These are phyloP conservation scores for Tuber borchii DNA, from an alignment of 495 filamentous ascomycete species.

Conservation along the genomic window DNA sequence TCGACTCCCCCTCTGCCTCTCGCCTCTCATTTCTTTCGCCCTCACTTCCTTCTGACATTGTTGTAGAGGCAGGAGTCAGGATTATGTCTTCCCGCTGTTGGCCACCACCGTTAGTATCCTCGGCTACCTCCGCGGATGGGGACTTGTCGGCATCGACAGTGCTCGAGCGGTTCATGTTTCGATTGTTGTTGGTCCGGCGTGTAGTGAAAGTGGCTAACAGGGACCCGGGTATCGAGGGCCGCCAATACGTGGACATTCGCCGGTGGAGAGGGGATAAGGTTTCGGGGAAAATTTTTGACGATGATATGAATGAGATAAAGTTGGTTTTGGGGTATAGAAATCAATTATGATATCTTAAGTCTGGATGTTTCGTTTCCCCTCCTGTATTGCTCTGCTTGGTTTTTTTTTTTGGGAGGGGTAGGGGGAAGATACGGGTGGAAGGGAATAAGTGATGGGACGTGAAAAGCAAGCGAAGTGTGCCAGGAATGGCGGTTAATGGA, in stretches of 20 bases:
- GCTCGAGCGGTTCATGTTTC: slow-evolving; percentile 3
- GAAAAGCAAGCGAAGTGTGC: background rate
- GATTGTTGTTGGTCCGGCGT: background rate
- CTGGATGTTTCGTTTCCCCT: background rate
- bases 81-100: slow-evolving; percentile 23
- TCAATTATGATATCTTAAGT: background rate
- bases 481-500: background rate
- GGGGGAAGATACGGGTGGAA: background rate
- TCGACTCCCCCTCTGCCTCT: background rate
- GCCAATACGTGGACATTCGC: slow-evolving; percentile 31
- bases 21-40: slow-evolving; percentile 3
- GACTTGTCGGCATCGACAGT: slow-evolving; percentile 24
- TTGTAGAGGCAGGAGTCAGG: slow-evolving; percentile 30
- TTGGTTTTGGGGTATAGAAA: slow-evolving; percentile 1
- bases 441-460: background rate
- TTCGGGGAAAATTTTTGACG: background rate
- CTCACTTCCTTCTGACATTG: slow-evolving; percentile 28
- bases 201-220: background rate
- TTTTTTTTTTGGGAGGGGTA: background rate
- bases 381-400: background rate
- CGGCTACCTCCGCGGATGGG: slow-evolving; percentile 20
- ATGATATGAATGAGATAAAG: background rate
- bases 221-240: slow-evolving; percentile 13
- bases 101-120: slow-evolving; percentile 5
- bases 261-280: slow-evolving; percentile 19